phyloP scores from a whole-genome alignment of 2,329 filamentous ascomycete species.

The Chaetomium strumarium region DNA sequence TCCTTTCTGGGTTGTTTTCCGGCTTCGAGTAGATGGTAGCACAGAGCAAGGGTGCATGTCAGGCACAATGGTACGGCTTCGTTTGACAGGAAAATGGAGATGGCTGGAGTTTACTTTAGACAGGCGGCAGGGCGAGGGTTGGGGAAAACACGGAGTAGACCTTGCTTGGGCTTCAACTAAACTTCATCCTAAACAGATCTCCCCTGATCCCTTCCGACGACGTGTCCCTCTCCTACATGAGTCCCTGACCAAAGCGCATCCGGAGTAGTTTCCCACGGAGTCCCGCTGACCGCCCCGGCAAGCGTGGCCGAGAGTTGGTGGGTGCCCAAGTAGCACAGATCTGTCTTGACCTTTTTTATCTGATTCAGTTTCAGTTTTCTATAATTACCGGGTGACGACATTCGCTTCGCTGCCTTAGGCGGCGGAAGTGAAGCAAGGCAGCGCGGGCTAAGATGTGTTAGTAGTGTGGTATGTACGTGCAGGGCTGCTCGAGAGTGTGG shows the following conservation, averaged over 20 bases:
- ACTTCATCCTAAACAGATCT: not conserved
- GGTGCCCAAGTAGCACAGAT: conserved; percentile 6
- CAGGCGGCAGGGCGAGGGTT: not conserved
- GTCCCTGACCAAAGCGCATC: not conserved
- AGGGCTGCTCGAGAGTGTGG: not conserved
- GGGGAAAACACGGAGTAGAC: not conserved
- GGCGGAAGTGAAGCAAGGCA: not conserved
- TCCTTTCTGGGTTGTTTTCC: not conserved
- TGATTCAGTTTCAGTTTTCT: not conserved
- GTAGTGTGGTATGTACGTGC: too few relatives aligned
- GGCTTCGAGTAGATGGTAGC: not conserved
- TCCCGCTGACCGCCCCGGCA: not conserved
- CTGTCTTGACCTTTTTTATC: too few relatives aligned
- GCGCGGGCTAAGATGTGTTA: too few relatives aligned
- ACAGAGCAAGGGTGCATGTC: not conserved
- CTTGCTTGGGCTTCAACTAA: conserved; percentile 1
- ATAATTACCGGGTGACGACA: not conserved
- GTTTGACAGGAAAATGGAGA: not conserved
- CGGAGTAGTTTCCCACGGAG: not conserved
- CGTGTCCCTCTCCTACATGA: conserved; percentile 4
- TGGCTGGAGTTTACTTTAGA: not conserved
- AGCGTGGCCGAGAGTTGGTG: not conserved
- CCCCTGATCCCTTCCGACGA: not conserved
- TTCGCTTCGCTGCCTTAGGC: not conserved
- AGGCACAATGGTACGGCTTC: not conserved